phyloP scores from a whole-genome alignment of 2,329 filamentous ascomycete genomes.

The Fusarium haematococcum region DNA sequence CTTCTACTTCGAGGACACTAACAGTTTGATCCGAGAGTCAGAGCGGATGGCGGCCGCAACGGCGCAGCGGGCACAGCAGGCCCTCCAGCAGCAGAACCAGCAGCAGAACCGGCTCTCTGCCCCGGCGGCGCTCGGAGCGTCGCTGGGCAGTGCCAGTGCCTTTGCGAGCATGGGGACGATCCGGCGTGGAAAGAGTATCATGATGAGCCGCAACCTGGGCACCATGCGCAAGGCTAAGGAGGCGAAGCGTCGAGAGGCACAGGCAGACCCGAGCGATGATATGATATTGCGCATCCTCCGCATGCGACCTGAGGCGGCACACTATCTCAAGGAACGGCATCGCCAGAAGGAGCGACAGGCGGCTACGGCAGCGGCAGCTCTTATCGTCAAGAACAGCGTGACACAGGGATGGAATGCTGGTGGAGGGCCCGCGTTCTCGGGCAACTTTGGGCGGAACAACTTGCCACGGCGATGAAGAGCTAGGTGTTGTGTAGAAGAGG shows the following conservation, averaged over 20 bases:
- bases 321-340: constrained; percentile 90
- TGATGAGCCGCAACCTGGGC: constrained; percentile 93
- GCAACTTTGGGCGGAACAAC: constrained; percentile 59
- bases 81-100: constrained; percentile 63
- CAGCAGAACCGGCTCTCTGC: constrained; percentile 76
- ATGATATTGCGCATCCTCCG: constrained; percentile 96
- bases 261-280: constrained; percentile 96
- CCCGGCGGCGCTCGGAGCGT: constrained; percentile 61
- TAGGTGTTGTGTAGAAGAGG: constrained; percentile 11
- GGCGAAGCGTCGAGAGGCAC: constrained; percentile 93
- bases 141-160: constrained; percentile 49
- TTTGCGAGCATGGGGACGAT: constrained; percentile 78
- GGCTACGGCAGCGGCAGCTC: constrained; percentile 88
- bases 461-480: constrained; percentile 60
- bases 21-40: constrained; percentile 92
- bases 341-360: constrained; percentile 94
- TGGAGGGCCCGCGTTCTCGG: constrained; percentile 44
- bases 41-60: constrained; percentile 95
- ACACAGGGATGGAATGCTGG: constrained; percentile 65
- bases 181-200: constrained; percentile 80
- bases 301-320: constrained; percentile 91
- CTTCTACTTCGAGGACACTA: constrained; percentile 96
- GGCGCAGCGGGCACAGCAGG: constrained; percentile 78
- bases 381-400: constrained; percentile 94
- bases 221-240: constrained; percentile 97